phyloP scores from a whole-genome alignment of 2,329 filamentous ascomycete genomes.

The Pseudogymnoascus sp. region DNA sequence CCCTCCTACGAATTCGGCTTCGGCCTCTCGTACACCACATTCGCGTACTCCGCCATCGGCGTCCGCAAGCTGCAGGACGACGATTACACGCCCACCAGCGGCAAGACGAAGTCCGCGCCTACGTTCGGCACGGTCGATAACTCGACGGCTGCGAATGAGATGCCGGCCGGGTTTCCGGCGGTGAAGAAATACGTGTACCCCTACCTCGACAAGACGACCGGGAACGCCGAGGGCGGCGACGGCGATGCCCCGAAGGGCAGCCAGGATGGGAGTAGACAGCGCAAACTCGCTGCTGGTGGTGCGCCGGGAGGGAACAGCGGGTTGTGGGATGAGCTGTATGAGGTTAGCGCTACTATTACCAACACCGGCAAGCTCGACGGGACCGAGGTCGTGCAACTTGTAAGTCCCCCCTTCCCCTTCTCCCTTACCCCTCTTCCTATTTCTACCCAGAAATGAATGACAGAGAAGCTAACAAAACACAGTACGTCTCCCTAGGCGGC shows the following conservation, averaged over 20 bases:
- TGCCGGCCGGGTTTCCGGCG: constrained; percentile 47
- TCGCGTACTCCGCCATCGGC: constrained; percentile 63
- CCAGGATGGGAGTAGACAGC: constrained; percentile 39
- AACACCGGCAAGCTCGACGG: constrained; percentile 50
- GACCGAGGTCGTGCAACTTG: constrained; percentile 51
- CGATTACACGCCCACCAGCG: constrained; percentile 44
- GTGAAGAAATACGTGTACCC: constrained; percentile 47
- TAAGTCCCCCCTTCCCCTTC: constrained; percentile 36
- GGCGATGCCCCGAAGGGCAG: constrained; percentile 35
- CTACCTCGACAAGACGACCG: constrained; percentile 41
- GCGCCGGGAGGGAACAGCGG: constrained; percentile 45
- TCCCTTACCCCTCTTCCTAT: no score
- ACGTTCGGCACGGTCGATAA: constrained; percentile 56
- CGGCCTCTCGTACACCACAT: constrained; percentile 74
- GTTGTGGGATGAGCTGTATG: constrained; percentile 49
- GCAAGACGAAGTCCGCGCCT: constrained; percentile 56
- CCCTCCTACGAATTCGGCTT: constrained; percentile 78
- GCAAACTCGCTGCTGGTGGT: constrained; percentile 40
- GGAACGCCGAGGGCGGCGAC: constrained; percentile 18
- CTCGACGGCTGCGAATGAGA: constrained; percentile 58
- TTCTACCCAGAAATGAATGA: no score
- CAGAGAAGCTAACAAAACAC: constrained; percentile 42
- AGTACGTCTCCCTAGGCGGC: constrained; percentile 73
- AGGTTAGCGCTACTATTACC: constrained; percentile 44
- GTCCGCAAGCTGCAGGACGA: constrained; percentile 23